phyloP scores from a whole-genome alignment of 495 filamentous ascomycete species.

The Cercophora newfieldiana region DNA sequence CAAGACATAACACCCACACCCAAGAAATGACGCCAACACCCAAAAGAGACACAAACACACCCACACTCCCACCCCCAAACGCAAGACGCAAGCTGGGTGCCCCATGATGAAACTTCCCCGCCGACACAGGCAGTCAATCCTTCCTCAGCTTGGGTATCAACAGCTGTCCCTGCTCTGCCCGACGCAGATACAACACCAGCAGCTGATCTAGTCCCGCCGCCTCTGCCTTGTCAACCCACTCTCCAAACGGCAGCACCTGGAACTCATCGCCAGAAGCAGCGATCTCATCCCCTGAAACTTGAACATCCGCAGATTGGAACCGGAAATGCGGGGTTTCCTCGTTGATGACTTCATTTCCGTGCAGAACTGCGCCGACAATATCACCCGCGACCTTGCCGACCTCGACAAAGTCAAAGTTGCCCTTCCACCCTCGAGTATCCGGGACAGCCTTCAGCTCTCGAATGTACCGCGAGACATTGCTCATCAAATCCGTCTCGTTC shows the following conservation, averaged over 20 bases:
- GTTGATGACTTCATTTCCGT: not conserved
- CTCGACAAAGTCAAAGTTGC: slow-evolving; percentile 8
- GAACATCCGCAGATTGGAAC: not conserved
- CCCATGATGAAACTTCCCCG: not conserved
- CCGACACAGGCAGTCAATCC: slow-evolving; percentile 1
- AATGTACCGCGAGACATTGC: not conserved
- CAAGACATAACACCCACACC: too few relatives aligned
- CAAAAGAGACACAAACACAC: not conserved
- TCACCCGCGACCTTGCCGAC: slow-evolving; percentile 4
- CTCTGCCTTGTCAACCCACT: slow-evolving; percentile 10
- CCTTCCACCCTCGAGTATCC: slow-evolving; percentile 2
- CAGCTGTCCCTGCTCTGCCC: slow-evolving; percentile 8
- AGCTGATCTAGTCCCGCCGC: slow-evolving; percentile 8
- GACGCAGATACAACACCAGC: slow-evolving; percentile 8
- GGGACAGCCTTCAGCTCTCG: slow-evolving; percentile 7
- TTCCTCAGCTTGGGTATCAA: slow-evolving; percentile 5
- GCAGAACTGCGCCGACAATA: not conserved
- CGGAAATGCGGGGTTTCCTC: not conserved
- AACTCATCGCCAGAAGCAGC: not conserved
- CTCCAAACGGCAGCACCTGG: not conserved
- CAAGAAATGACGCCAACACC: too few relatives aligned
- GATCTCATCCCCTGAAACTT: not conserved
- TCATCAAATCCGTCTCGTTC: slow-evolving; percentile 3
- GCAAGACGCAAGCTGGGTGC: not conserved
- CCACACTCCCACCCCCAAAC: not conserved